Evolutionary conservation across 768 basidiomycete species (phyloP), one percentile per base, ranked within the genome.

Genomic region (Auricularia auricula-judae): DNA sequence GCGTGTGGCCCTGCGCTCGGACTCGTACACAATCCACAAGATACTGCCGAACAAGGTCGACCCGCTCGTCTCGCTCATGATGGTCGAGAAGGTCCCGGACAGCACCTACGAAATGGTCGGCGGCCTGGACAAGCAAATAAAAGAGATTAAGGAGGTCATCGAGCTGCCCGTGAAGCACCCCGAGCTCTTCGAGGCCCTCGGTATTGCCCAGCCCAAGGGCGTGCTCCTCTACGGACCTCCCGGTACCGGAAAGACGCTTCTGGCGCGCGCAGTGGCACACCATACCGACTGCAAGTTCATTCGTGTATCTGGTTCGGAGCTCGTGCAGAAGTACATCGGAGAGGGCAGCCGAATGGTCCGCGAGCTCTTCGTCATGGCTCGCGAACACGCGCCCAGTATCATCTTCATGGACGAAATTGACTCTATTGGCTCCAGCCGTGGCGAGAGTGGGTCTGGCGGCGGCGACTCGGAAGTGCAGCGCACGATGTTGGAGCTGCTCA

Each of bases 341-440:
- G 96, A 98, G 78, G 94, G 95, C 23, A 90, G 87, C 67, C 79
- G 95, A 66, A 98, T 97, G 95, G 95, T 98, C 43, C 84, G 96
- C 62, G 96, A 98, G 78, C 76, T 98, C 65, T 98, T 98, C 80
- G 93, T 97, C 66, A 98, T 97, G 96, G 96, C 96, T 2, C 77
- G 94, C 67, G 96, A 98, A 74, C 93, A 97, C 71, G 96, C 96
- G 39, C 96, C 96, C 42, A 91, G 89, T 75, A 97, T 98, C 77
- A 97, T 98, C 73, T 98, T 98, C 80, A 97, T 98, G 95, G 96
- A 98, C 74, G 96, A 98, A 77, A 98, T 98, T 68, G 96, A 98
- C 76, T 93, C 91, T 21, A 98, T 98, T 71, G 96, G 96, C 63
- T 90, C 88, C 67, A 93, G 92, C 67, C 77, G 95, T 73, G 93